Percentiles rank a stretch among this genome's conserved stretches.
These are phyloP conservation scores for Talaromyces sp. DNA, from an alignment of 2,329 filamentous ascomycete genomes.

Conservation along the genomic window DNA sequence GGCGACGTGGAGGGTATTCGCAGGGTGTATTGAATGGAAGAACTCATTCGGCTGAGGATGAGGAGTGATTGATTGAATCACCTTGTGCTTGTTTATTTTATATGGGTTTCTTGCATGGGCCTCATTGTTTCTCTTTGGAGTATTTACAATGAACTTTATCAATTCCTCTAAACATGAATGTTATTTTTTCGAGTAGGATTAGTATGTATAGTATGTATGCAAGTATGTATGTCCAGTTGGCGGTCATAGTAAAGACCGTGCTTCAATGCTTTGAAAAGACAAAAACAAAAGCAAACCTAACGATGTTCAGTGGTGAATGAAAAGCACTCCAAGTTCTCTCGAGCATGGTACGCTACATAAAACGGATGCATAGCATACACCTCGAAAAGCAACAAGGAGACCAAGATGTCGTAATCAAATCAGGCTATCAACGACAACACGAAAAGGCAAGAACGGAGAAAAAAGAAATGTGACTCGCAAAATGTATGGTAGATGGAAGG, in stretches of 20 bases:
- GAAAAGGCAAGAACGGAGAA: background rate
- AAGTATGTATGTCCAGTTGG: constrained; percentile 4
- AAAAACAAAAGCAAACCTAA: background rate
- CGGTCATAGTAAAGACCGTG: background rate
- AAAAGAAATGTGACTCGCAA: background rate
- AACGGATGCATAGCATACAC: background rate
- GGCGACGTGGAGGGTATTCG: constrained; percentile 40
- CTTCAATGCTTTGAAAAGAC: background rate
- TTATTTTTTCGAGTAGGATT: background rate
- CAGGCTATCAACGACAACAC: background rate
- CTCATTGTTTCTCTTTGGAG: constrained; percentile 3
- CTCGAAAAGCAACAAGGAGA: background rate
- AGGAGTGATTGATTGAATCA: constrained; percentile 16
- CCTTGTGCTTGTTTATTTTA: background rate
- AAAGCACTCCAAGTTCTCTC: background rate
- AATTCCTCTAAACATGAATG: background rate
- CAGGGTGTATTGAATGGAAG: constrained; percentile 51
- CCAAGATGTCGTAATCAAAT: constrained; percentile 4
- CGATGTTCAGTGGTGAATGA: background rate
- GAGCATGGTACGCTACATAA: background rate
- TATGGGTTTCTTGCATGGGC: constrained; percentile 9
- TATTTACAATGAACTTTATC: background rate
- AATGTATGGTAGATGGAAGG: constrained; percentile 4
- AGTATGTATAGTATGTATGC: constrained; percentile 10
- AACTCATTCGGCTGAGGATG: constrained; percentile 27